Percentiles rank a stretch among this genome's conserved stretches.
These are phyloP conservation scores for Lasiosphaeria ovina DNA, from an alignment of 495 filamentous ascomycete species.

Conservation along the genomic window DNA sequence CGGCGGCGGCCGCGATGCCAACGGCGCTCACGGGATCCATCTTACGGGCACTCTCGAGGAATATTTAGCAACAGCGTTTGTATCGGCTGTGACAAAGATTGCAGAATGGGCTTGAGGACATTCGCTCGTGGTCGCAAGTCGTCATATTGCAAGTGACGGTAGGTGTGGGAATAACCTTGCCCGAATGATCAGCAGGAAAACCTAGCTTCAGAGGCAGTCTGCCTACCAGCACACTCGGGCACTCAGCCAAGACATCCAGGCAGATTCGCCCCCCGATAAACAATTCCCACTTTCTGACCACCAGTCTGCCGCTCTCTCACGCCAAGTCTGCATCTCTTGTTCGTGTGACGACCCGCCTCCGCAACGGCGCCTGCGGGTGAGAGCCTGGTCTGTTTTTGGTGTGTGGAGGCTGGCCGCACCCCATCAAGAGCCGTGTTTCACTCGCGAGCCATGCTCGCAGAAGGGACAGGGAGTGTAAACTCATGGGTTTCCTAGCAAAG, in stretches of 20 bases:
- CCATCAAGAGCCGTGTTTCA: background rate
- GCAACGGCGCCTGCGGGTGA: slow-evolving; percentile 3
- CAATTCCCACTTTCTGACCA: background rate
- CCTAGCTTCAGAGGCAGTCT: background rate
- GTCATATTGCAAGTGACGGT: background rate
- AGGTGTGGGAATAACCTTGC: background rate
- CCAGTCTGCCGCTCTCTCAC: too few species aligned
- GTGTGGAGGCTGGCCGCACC: background rate
- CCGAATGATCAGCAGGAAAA: background rate
- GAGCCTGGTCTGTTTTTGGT: background rate
- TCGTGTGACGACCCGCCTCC: background rate
- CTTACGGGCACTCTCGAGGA: background rate
- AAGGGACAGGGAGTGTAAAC: background rate
- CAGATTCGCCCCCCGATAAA: background rate
- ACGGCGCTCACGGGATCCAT: background rate
- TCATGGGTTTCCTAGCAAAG: background rate
- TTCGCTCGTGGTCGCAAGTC: background rate
- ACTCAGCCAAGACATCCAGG: background rate
- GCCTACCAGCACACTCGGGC: background rate
- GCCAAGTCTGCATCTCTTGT: background rate
- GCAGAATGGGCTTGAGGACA: background rate
- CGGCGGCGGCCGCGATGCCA: background rate
- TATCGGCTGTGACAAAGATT: background rate
- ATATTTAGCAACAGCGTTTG: background rate
- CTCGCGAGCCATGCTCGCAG: background rate